Percentiles rank a stretch among this genome's conserved stretches.
Evolutionary conservation across 805 yeast genomes (phyloP).

Genomic region (Suhomyces canberraensis): DNA sequence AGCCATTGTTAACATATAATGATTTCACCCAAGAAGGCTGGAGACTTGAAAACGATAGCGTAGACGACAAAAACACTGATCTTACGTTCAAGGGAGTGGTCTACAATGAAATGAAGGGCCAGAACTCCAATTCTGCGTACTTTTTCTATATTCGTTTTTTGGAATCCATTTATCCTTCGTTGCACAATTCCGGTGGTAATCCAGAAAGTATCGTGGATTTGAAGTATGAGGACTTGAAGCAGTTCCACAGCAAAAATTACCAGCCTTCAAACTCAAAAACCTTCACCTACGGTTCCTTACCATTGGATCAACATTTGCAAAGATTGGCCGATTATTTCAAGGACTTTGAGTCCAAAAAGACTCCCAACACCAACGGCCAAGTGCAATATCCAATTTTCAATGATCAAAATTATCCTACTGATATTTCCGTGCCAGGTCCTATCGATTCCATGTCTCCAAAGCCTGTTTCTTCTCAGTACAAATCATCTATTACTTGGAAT

Average conservation of each 20-base stretch:
- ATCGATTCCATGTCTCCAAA: constrained; percentile 51
- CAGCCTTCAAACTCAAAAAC: constrained; percentile 90
- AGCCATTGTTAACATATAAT: constrained; percentile 70
- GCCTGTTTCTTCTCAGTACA: constrained; percentile 72
- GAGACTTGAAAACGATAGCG: constrained; percentile 77
- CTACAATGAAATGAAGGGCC: constrained; percentile 98
- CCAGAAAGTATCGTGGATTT: constrained; percentile 76
- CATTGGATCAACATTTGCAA: constrained; percentile 57
- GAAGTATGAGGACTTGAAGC: constrained; percentile 68
- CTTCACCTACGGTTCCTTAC: constrained; percentile 81
- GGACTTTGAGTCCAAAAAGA: constrained; percentile 29
- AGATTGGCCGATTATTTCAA: constrained; percentile 59
- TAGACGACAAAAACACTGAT: constrained; percentile 56
- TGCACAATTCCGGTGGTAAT: constrained; percentile 93
- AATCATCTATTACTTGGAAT: constrained; percentile 85
- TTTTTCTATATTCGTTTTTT: constrained; percentile 81
- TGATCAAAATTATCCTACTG: constrained; percentile 25
- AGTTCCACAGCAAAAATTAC: constrained; percentile 72
- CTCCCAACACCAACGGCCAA: constrained; percentile 8
- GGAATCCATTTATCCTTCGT: constrained; percentile 76
- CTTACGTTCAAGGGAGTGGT: constrained; percentile 90
- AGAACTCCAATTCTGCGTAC: constrained; percentile 84
- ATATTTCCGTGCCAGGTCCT: constrained; percentile 59
- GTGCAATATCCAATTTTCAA: constrained; percentile 47
- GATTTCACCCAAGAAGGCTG: constrained; percentile 97